Conservation (phyloP, 1,139 yeast species). For the Kodamaea suecica region DNA sequence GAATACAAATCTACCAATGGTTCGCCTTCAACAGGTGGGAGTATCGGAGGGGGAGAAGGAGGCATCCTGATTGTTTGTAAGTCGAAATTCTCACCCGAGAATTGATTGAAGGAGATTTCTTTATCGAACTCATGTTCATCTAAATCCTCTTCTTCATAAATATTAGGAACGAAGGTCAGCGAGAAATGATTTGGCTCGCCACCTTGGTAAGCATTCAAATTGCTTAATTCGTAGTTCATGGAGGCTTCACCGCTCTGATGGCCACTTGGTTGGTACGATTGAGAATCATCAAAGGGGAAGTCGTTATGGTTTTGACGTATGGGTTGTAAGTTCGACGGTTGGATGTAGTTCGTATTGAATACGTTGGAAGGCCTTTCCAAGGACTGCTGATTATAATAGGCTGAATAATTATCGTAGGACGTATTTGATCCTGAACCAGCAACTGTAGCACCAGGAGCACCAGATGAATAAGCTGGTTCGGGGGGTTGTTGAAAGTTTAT, state of each 20-base stretch:
- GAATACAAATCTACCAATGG: constrained; percentile 2
- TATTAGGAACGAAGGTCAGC: constrained; percentile 49
- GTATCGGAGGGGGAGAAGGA: constrained; percentile 9
- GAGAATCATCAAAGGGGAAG: constrained; percentile 10
- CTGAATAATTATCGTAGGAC: constrained; percentile 22
- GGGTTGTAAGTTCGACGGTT: constrained; percentile 19
- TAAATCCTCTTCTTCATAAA: constrained; percentile 42
- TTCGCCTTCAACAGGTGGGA: background rate
- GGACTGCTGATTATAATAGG: constrained; percentile 17
- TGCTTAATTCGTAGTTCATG: constrained; percentile 15
- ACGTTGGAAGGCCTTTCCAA: constrained; percentile 20
- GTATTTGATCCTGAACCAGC: constrained; percentile 6
- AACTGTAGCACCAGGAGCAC: constrained; percentile 7
- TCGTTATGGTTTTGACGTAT: constrained; percentile 15
- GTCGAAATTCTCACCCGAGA: constrained; percentile 46
- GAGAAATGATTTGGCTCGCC: constrained; percentile 18
- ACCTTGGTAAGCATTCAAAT: constrained; percentile 10
- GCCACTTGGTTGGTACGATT: constrained; percentile 10
- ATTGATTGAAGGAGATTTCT: constrained; percentile 37
- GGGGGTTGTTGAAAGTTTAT: constrained; percentile 36
- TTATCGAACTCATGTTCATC: constrained; percentile 44
- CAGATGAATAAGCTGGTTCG: constrained; percentile 22
- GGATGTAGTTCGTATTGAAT: constrained; percentile 24
- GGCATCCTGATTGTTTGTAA: constrained; percentile 32
- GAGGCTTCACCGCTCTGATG: constrained; percentile 10